Percentiles rank a stretch among this genome's conserved stretches.
These are phyloP conservation scores for Candida nanaspora DNA, from an alignment of 805 yeast species.

Conservation along the genomic window DNA sequence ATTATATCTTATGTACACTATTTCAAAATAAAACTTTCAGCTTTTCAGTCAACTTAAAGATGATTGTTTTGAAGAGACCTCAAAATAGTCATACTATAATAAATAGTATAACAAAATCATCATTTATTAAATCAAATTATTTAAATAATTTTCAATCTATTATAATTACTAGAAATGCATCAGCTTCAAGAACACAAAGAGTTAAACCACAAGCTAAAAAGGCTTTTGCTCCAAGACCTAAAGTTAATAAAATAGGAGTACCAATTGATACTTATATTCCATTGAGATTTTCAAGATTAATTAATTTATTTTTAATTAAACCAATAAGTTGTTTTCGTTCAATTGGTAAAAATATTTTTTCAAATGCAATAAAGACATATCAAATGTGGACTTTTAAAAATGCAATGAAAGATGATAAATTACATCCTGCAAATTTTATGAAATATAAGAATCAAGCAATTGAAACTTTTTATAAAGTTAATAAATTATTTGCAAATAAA, in stretches of 20 bases:
- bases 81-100: too few species aligned
- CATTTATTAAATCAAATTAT: too few species aligned
- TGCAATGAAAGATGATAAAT: too few species aligned
- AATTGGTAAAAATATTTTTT: constrained; percentile 54
- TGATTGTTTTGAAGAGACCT: too few species aligned
- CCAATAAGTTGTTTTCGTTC: constrained; percentile 40
- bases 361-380: constrained; percentile 61
- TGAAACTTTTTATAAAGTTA: constrained; percentile 68
- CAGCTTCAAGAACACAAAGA: not conserved
- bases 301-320: constrained; percentile 18
- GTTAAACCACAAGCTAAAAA: not conserved
- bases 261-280: constrained; percentile 41
- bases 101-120: too few species aligned
- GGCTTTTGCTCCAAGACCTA: constrained; percentile 14
- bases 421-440: constrained; percentile 54
- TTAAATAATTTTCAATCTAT: too few species aligned
- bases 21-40: too few species aligned
- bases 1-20: too few species aligned
- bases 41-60: too few species aligned
- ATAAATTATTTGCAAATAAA: constrained; percentile 67
- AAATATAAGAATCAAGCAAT: constrained; percentile 85
- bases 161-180: not conserved
- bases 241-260: constrained; percentile 27
- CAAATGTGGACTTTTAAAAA: too few species aligned
- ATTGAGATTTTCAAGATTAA: constrained; percentile 34